Evolutionary conservation across 176 grass and related monocot species (phyloP), one percentile per base, ranked within the genome.

Genomic region (Elaeis guineensis): DNA sequence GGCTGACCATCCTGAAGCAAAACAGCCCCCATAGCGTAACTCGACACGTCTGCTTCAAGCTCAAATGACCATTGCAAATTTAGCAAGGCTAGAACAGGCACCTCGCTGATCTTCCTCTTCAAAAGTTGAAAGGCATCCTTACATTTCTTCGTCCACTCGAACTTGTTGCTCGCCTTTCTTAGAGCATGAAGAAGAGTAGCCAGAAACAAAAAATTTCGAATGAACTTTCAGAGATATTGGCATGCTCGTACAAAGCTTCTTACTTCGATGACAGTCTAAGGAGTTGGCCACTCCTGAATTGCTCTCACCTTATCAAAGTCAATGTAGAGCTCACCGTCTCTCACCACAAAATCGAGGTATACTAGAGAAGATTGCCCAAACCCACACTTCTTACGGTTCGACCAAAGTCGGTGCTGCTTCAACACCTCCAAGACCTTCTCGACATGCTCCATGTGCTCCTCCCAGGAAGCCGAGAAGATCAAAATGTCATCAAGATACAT

Each of bases 401-500:
- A 24, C 3, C 23, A 32, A 17, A 73, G 44, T 62, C 62, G 23
- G 23, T 24, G 23, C 23, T 24, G 1, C 23, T 24, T 24, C 19
- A 73, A 51, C 6, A 52, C 18, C 14, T 73, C 20, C 3, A 63
- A 29, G 6, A 73, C 56, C 11, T 25, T 73, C 52, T 63, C 5
- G 17, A 73, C 14, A 63, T 63, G 58, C 16, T 3, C 35, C 5
- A 28, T 5, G 14, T 73, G 58, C 25, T 63, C 70, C 20, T 63
- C 58, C 19, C 17, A 28, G 9, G 57, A 29, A 5, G 0, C 6
- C 2, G 20, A 28, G 4, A 63, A 73, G 3, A 73, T 63, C 21
- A 71, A 32, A 49, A 71, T 71, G 22, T 59, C 55, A 7, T 71
- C 53, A n/a, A n/a, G n/a, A n/a, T n/a, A n/a, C n/a, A n/a, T n/a